Conservation (phyloP, 768 basidiomycete species). For the Pisolithus tinctorius region DNA sequence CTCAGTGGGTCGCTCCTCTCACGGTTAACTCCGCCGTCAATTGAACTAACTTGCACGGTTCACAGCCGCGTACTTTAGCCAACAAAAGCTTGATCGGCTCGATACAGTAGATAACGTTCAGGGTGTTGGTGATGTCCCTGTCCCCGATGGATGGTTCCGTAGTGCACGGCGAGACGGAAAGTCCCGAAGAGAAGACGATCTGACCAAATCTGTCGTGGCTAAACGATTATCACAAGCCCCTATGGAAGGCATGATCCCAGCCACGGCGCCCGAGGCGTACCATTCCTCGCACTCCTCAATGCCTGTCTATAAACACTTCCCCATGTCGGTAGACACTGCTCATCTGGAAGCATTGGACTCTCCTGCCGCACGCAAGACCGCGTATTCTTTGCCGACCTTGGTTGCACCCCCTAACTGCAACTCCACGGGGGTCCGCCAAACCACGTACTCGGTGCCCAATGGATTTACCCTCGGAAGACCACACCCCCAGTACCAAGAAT, state of each 20-base stretch:
- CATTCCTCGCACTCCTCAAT: conserved; percentile 16
- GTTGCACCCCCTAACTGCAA: conserved; percentile 13
- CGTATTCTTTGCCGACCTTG: conserved; percentile 26
- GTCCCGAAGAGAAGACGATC: conserved; percentile 32
- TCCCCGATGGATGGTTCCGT: conserved; percentile 74
- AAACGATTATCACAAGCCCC: conserved; percentile 28
- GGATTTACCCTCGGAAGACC: conserved; percentile 11
- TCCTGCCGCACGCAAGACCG: conserved; percentile 16
- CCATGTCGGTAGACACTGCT: conserved; percentile 23
- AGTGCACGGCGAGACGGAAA: conserved; percentile 67
- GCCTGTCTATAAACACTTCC: conserved; percentile 25
- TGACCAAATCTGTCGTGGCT: conserved; percentile 43
- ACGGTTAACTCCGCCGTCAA: conserved; percentile 24
- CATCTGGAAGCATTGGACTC: conserved; percentile 21
- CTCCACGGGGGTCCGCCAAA: conserved; percentile 19
- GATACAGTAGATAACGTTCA: conserved; percentile 66
- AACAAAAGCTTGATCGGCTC: conserved; percentile 63
- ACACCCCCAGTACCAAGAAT: conserved; percentile 18
- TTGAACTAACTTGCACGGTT: conserved; percentile 7
- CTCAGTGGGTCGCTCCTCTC: conserved; percentile 35
- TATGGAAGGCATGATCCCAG: conserved; percentile 23
- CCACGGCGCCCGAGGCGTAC: conserved; percentile 12
- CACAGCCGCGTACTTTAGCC: conserved; percentile 80
- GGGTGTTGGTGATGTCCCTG: conserved; percentile 54
- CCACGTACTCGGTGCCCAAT: conserved; percentile 28